These are phyloP conservation scores for Dryas alaskensis DNA, from an alignment of 306 rosid species.

Conservation along the genomic window DNA sequence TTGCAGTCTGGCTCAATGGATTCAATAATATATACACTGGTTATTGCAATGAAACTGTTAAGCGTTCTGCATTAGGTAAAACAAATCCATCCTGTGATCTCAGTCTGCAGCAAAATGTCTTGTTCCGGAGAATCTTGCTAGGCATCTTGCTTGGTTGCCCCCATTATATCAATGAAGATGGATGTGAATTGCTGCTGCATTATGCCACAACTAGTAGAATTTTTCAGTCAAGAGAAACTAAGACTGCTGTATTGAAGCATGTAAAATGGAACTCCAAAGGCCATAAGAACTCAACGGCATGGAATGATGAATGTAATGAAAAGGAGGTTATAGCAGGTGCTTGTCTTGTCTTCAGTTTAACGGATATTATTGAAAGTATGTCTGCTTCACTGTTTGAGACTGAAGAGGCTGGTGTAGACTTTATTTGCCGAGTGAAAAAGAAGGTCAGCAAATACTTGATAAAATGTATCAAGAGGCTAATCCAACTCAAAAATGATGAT, in stretches of 20 bases:
- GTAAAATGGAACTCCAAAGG: conserved; percentile 9
- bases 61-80: not conserved
- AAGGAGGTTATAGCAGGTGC: conserved; percentile 36
- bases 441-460: conserved; percentile 26
- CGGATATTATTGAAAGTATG: conserved; percentile 37
- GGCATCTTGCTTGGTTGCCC: conserved; percentile 36
- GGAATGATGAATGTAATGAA: conserved; percentile 25
- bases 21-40: conserved; percentile 11
- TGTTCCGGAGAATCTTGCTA: conserved; percentile 35
- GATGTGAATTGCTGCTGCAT: conserved; percentile 38
- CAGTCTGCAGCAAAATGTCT: conserved; percentile 18
- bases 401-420: conserved; percentile 28
- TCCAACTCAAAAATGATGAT: conserved; percentile 31
- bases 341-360: conserved; percentile 30
- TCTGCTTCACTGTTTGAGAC: conserved; percentile 31
- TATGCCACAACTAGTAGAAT: conserved; percentile 37
- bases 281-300: conserved; percentile 3
- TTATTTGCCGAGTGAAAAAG: conserved; percentile 18
- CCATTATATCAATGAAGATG: conserved; percentile 16
- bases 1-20: conserved; percentile 30
- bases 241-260: conserved; percentile 7
- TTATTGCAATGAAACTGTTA: conserved; percentile 10
- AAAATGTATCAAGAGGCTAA: conserved; percentile 33
- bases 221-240: conserved; percentile 11
- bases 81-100: conserved; percentile 6